Evolutionary conservation across 2,329 filamentous ascomycete genomes (phyloP), one percentile per base, ranked within the genome.

Genomic region (Ceratocystis lukuohia): DNA sequence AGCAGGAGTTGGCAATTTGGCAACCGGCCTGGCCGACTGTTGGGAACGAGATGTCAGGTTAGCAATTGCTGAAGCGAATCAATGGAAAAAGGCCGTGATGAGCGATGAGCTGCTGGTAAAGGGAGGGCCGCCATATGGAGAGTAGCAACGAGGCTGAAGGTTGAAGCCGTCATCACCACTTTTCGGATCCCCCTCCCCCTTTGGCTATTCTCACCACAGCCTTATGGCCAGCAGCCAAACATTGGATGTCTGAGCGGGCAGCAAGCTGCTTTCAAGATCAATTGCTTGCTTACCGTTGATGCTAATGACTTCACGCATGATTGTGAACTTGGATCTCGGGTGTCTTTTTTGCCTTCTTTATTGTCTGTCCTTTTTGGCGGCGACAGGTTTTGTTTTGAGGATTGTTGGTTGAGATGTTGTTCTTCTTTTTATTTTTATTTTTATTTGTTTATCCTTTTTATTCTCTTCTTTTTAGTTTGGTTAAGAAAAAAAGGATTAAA

Each of bases 1-100:
- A 99, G 87, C 94, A 97, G 74, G 94, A 94, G 84, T 99, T 99
- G 82, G 93, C 94, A 77, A 99, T 99, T 80, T 99, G 94, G 87
- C 94, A 97, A 88, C 94, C 94, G 78, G 94, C 94, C 86, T 99
- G 94, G 81, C 94, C 94, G 84, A 99, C 94, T 99, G 79, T 75
- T 75, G 64, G 73, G 28, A 70, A 77, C 74, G 75, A 72, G 53
- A 62, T 17, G 33, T 5, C 22, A 15, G 12, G 59, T 66, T 62
- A 62, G 46, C 48, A 62, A 62, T 25, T 41, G 53, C 53, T 0
- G 53, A 33, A 6, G 10, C 8, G 53, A 30, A 17, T 12, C 17
- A 7, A 20, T 7, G 46, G 46, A 5, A 25, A 22, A n/a, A 2
- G 46, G 6, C n/a, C 15, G 20, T 50, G 46, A n/a, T 50, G 17